Conservation (phyloP, 495 filamentous ascomycete species). For the Platismatia glauca region DNA sequence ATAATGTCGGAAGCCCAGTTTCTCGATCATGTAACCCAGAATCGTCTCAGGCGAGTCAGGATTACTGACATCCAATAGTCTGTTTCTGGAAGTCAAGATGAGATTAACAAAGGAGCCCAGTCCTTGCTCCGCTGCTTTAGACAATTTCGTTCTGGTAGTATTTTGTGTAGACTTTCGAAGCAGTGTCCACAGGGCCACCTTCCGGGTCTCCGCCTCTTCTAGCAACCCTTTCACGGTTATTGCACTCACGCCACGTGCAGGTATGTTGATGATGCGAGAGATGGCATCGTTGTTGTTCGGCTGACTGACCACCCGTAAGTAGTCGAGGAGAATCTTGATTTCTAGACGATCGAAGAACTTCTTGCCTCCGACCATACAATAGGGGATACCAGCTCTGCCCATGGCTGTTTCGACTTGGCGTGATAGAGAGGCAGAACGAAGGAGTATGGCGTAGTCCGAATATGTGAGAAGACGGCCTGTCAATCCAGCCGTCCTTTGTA, state of each 20-base stretch:
- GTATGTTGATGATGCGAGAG: conserved; percentile 76
- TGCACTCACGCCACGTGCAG: conserved; percentile 73
- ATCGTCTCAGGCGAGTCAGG: conserved; percentile 56
- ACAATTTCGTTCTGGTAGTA: conserved; percentile 57
- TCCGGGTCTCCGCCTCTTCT: conserved; percentile 59
- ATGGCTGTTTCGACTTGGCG: conserved; percentile 75
- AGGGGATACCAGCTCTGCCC: conserved; percentile 78
- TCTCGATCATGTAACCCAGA: conserved; percentile 63
- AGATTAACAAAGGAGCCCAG: conserved; percentile 53
- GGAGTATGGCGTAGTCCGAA: conserved; percentile 76
- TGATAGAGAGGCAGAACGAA: conserved; percentile 77
- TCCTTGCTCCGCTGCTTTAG: conserved; percentile 56
- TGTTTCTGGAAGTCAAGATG: conserved; percentile 51
- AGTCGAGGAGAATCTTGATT: conserved; percentile 83
- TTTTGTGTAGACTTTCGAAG: conserved; percentile 59
- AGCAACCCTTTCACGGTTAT: conserved; percentile 63
- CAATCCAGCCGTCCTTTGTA: conserved; percentile 59
- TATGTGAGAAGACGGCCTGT: conserved; percentile 63
- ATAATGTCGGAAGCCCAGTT: conserved; percentile 63
- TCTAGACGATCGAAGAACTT: conserved; percentile 91
- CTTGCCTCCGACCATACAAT: conserved; percentile 87
- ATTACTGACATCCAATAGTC: conserved; percentile 42
- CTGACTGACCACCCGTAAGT: conserved; percentile 77
- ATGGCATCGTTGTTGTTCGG: conserved; percentile 85
- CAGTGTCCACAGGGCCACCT: conserved; percentile 63